phyloP scores from a whole-genome alignment of 1,139 yeast species.

The Debaryomycetaceae sp. region DNA sequence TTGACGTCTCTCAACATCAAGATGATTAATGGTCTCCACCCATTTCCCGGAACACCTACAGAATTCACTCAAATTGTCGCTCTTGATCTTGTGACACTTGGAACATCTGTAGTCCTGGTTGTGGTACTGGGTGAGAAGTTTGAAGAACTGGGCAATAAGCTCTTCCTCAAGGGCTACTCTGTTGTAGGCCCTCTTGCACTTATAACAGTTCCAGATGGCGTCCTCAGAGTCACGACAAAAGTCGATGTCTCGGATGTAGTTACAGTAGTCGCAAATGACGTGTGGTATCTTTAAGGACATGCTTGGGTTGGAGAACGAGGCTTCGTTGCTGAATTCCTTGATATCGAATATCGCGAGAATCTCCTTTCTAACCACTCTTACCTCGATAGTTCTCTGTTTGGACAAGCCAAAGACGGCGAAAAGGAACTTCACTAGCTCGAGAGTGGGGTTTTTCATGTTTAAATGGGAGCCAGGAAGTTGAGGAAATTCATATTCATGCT shows the following conservation, averaged over 20 bases:
- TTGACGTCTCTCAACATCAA: constrained; percentile 43
- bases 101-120: constrained; percentile 79
- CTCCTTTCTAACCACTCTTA: constrained; percentile 71
- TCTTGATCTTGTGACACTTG: constrained; percentile 69
- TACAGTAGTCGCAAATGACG: constrained; percentile 78
- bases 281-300: constrained; percentile 64
- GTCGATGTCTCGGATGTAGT: constrained; percentile 71
- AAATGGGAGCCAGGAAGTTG: constrained; percentile 67
- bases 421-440: constrained; percentile 74
- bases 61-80: constrained; percentile 66
- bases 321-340: constrained; percentile 78
- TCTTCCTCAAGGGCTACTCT: constrained; percentile 75
- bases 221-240: constrained; percentile 64
- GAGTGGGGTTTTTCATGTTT: constrained; percentile 62
- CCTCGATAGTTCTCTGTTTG: constrained; percentile 62
- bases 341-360: constrained; percentile 70
- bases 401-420: constrained; percentile 74
- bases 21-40: constrained; percentile 55
- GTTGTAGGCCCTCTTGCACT: constrained; percentile 65
- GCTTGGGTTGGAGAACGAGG: constrained; percentile 75
- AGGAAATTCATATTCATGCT: constrained; percentile 69
- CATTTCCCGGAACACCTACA: constrained; percentile 90
- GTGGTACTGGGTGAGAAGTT: constrained; percentile 56
- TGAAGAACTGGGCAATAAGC: constrained; percentile 61
- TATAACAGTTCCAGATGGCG: constrained; percentile 62